These are phyloP conservation scores for Lentithecium fluviatile DNA, from an alignment of 495 filamentous ascomycete species.

Conservation along the genomic window DNA sequence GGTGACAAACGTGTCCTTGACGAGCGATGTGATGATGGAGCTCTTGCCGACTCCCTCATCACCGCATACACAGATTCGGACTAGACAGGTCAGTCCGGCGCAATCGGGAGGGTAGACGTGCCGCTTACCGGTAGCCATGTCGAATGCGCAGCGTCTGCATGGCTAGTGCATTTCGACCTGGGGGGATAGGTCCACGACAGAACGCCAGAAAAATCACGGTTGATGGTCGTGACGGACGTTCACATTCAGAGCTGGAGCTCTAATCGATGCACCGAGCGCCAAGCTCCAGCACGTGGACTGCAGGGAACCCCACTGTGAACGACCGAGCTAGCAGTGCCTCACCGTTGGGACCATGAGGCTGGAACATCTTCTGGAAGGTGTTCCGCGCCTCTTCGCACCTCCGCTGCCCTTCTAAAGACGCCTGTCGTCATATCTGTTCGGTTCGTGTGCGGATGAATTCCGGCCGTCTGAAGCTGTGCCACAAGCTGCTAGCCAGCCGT, in stretches of 20 bases:
- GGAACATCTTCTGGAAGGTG: no score
- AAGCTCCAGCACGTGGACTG: no score
- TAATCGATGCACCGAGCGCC: no score
- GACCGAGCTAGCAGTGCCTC: not conserved
- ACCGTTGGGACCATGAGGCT: not conserved
- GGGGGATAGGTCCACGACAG: not conserved
- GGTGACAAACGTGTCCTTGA: slow-evolving; percentile 91
- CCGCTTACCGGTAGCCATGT: slow-evolving; percentile 33
- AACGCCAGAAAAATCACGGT: no score
- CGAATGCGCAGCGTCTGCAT: slow-evolving; percentile 14
- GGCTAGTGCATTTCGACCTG: slow-evolving; percentile 4
- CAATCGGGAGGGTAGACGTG: not conserved
- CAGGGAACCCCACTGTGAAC: no score
- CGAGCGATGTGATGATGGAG: slow-evolving; percentile 72
- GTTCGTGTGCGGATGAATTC: no score
- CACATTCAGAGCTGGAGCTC: not conserved
- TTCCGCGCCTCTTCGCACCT: no score
- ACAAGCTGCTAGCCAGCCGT: no score
- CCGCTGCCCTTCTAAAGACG: no score
- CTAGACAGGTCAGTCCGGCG: slow-evolving; percentile 45
- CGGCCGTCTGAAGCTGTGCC: no score
- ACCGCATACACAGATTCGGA: slow-evolving; percentile 94
- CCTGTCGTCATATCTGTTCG: no score
- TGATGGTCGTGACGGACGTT: no score
- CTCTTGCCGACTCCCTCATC: slow-evolving; percentile 75